Base-by-base conservation (phyloP, 768 basidiomycete genomes). In the Amanita exitialis region DNA sequence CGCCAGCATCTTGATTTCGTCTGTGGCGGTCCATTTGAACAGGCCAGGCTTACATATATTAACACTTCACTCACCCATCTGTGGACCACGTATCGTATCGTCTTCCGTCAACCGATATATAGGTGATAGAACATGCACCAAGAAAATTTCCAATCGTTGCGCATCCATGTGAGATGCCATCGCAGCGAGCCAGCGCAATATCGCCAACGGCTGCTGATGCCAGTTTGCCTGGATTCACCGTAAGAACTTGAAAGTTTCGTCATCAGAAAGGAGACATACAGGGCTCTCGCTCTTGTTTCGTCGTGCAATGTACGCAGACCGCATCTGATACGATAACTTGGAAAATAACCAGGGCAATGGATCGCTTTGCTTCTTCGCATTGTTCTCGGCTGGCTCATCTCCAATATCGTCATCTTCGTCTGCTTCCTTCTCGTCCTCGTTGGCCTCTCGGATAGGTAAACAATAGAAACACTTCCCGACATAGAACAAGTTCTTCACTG, bases 311-410 rank as follows among this genome's bases (percentile, higher is more conserved):
- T 86, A 80, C 4, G 85, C 83, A 4, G 85, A 83, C 30, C 81
- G 79, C 8, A 84, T 78, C 61, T 93, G 86, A 64, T 88, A 94
- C 0, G 95, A 97, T 16, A 98, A 70, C 61, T 88, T 88, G 20
- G 92, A 93, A 73, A 98, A 97, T 30, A 99, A 66, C 93, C 95
- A 98, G 0, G 89, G 79, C 2, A 97, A 69, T 0, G 83, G 84
- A 57, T 84, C 74, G 53, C 54, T 59, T 49, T 30, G 9, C 57
- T 51, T 66, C 52, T 53, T 55, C 55, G 23, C 55, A 47, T 39
- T 62, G 4, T 62, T 62, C 8, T 20, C 44, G 16, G 57, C 60
- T 13, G 60, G 63, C 13, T 63, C 61, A 23, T 12, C 9, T 10
- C 30, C 30, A 30, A 10, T 30, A 30, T 61, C 61, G 25, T 60